Evolutionary conservation across 2,329 filamentous ascomycete genomes (phyloP).

Genomic region (Monilinia aucupariae): DNA sequence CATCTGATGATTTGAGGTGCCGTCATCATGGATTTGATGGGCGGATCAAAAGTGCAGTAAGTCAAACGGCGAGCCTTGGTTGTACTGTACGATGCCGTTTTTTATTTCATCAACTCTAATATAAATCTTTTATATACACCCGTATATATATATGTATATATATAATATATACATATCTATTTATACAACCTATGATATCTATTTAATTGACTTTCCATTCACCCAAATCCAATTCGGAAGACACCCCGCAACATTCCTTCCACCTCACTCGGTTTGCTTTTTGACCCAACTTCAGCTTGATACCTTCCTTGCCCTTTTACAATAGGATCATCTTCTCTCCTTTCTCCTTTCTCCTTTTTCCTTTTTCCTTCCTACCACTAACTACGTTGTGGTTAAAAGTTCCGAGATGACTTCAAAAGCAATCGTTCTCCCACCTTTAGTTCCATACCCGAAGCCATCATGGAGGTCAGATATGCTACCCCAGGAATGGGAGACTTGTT

Average conservation of each 20-base stretch:
- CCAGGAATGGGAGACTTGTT: conserved; percentile 70
- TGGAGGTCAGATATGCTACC: conserved; percentile 62
- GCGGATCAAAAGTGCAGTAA: too few species aligned
- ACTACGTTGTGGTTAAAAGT: neutral
- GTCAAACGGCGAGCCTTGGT: too few species aligned
- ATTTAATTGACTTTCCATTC: neutral
- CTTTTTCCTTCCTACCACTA: neutral
- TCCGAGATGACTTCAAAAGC: conserved; percentile 14
- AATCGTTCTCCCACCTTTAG: conserved; percentile 60
- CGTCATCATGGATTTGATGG: conserved; percentile 11
- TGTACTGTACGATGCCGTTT: too few species aligned
- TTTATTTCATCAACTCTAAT: too few species aligned
- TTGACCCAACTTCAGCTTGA: neutral
- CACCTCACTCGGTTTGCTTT: neutral
- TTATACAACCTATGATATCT: neutral
- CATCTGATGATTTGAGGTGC: neutral
- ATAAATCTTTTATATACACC: too few species aligned
- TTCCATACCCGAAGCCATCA: conserved; percentile 65
- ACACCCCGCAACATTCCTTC: neutral
- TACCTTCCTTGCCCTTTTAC: too few species aligned
- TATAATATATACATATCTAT: neutral
- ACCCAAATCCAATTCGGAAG: neutral
- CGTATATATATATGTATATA: too few species aligned
- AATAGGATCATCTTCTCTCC: neutral
- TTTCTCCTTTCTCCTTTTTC: neutral